These are phyloP conservation scores for Halenospora varia DNA, from an alignment of 495 filamentous ascomycete genomes.

Conservation along the genomic window DNA sequence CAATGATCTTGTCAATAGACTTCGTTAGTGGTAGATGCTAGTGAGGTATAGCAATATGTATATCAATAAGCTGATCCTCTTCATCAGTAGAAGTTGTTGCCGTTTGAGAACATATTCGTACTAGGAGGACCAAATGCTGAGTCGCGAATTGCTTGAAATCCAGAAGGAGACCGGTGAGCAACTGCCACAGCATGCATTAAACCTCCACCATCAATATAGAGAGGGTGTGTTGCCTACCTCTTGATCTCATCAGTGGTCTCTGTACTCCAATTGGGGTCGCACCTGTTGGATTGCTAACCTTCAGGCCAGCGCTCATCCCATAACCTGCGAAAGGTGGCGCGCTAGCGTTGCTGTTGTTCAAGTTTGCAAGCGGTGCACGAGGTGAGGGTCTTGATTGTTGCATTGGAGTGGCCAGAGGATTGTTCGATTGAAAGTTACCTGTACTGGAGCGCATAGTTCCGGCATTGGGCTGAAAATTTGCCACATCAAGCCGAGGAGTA, in stretches of 20 bases:
- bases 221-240: no score
- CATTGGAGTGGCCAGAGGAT: slow-evolving; percentile 7
- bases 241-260: slow-evolving; percentile 14
- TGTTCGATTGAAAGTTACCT: slow-evolving; percentile 9
- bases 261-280: neutral
- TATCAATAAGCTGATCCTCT: no score
- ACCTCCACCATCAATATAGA: no score
- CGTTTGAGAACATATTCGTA: no score
- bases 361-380: slow-evolving; percentile 27
- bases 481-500: slow-evolving; percentile 10
- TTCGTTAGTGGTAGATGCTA: no score
- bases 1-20: no score
- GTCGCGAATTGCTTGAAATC: no score
- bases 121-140: no score
- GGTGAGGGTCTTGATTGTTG: slow-evolving; percentile 21
- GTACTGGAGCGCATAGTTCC: slow-evolving; percentile 6
- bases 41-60: no score
- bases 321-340: slow-evolving; percentile 31
- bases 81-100: no score
- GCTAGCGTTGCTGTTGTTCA: slow-evolving; percentile 26
- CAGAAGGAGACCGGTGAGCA: no score
- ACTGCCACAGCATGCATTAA: no score
- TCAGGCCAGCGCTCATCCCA: slow-evolving; percentile 45
- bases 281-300: slow-evolving; percentile 29
- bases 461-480: slow-evolving; percentile 11